These are phyloP conservation scores for Aspergillus thermomutatus DNA, from an alignment of 2,329 filamentous ascomycete genomes.

Conservation along the genomic window DNA sequence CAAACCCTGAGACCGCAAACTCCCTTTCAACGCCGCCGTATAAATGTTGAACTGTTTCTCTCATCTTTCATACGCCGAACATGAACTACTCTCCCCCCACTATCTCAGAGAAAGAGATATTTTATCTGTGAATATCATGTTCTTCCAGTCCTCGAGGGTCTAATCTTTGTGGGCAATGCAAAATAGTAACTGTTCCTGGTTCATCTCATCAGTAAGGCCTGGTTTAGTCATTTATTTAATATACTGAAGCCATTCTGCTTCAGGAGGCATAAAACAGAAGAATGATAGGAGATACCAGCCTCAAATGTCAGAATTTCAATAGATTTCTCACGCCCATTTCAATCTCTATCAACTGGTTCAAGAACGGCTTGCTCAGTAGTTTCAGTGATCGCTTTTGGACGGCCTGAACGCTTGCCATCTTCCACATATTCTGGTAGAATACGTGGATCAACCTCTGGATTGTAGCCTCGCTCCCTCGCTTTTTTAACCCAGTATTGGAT, in stretches of 20 bases:
- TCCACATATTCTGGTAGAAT: slow-evolving; percentile 3
- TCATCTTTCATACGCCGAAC: neutral
- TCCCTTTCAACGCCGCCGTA: neutral
- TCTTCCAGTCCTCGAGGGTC: neutral
- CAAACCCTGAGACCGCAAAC: neutral
- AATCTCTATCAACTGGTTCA: neutral
- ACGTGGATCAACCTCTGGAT: neutral
- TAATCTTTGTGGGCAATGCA: neutral
- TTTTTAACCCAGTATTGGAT: neutral
- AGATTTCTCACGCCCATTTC: neutral
- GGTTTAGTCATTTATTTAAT: neutral
- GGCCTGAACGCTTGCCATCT: slow-evolving; percentile 3
- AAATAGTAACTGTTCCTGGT: neutral
- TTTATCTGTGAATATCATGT: neutral
- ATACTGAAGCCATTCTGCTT: neutral
- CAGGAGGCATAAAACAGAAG: neutral
- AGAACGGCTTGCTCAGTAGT: neutral
- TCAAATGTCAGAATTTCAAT: neutral
- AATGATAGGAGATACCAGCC: neutral
- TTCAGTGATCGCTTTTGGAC: neutral
- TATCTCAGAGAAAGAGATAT: neutral
- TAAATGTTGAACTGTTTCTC: neutral
- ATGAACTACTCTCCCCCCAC: too few species aligned
- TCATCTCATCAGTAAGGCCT: neutral
- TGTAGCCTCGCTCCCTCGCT: slow-evolving; percentile 4